Evolutionary conservation across 23 red algal genomes (phyloP).

Genomic region (Chondrus crispus): DNA sequence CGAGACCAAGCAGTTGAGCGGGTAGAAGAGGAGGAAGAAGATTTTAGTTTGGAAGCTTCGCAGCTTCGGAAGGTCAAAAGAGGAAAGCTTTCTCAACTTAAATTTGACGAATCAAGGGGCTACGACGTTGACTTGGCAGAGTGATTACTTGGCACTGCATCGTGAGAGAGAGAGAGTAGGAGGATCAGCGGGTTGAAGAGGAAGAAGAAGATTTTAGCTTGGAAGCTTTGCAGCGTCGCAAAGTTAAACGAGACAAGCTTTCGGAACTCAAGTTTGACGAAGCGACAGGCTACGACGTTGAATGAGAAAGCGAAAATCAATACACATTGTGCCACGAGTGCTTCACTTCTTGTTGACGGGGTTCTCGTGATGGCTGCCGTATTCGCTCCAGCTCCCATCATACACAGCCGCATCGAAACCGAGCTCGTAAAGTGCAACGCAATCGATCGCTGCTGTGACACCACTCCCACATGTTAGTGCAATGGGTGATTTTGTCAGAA

Average conservation of each 20-base stretch:
- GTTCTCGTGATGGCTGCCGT: constrained; percentile 16
- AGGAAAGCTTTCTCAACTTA: constrained; percentile 31
- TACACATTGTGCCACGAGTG: too few species aligned
- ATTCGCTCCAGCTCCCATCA: constrained; percentile 91
- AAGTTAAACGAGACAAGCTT: constrained; percentile 43
- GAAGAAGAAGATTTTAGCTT: constrained; percentile 60
- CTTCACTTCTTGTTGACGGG: constrained; percentile 70
- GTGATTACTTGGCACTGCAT: too few species aligned
- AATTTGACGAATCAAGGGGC: constrained; percentile 35
- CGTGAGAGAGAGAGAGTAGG: background rate
- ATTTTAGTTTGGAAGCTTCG: constrained; percentile 52
- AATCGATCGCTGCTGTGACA: constrained; percentile 80
- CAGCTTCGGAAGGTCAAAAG: constrained; percentile 44
- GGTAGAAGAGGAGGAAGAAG: constrained; percentile 21
- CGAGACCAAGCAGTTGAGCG: background rate
- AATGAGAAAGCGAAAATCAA: too few species aligned
- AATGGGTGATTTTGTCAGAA: background rate
- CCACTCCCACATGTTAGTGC: constrained; percentile 80
- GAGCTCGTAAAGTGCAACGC: constrained; percentile 69
- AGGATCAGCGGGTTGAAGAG: background rate
- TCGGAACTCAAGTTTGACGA: constrained; percentile 19
- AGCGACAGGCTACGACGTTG: too few species aligned
- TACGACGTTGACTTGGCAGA: too few species aligned
- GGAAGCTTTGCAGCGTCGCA: constrained; percentile 37
- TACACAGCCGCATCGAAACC: constrained; percentile 67